phyloP scores from a whole-genome alignment of 805 yeast species.

The Yarrowia porcina region DNA sequence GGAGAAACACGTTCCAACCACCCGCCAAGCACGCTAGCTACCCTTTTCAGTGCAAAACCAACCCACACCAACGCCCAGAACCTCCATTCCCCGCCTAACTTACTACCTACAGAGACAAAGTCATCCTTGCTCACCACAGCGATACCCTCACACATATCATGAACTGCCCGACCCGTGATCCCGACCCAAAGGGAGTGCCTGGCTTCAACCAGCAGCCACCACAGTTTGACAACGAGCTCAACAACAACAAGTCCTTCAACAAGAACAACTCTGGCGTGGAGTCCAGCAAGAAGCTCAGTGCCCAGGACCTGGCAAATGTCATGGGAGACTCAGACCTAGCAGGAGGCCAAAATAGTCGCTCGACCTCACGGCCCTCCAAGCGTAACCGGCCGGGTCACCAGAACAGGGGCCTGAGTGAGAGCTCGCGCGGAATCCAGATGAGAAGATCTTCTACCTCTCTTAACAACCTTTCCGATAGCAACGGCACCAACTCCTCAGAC shows the following conservation, averaged over 20 bases:
- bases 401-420: conserved; percentile 9
- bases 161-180: conserved; percentile 37
- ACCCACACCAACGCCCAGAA: not conserved
- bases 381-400: not conserved
- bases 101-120: not conserved
- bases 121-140: not conserved
- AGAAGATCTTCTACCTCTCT: not conserved
- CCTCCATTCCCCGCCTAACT: not conserved
- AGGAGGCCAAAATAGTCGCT: not conserved
- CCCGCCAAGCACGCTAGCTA: not conserved
- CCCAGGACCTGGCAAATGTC: conserved; percentile 14
- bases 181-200: conserved; percentile 33
- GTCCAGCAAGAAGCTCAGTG: not conserved
- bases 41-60: not conserved
- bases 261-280: not conserved
- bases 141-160: conserved; percentile 26
- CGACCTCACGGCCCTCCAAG: not conserved
- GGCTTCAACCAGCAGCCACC: conserved; percentile 35
- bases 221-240: conserved; percentile 30
- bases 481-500: not conserved
- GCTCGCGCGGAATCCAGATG: conserved; percentile 3
- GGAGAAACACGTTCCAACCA: not conserved
- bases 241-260: conserved; percentile 30
- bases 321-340: conserved; percentile 10
- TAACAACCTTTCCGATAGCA: not conserved